Conservation (phyloP, 257 asterid species). For the Solanum peruvianum region DNA sequence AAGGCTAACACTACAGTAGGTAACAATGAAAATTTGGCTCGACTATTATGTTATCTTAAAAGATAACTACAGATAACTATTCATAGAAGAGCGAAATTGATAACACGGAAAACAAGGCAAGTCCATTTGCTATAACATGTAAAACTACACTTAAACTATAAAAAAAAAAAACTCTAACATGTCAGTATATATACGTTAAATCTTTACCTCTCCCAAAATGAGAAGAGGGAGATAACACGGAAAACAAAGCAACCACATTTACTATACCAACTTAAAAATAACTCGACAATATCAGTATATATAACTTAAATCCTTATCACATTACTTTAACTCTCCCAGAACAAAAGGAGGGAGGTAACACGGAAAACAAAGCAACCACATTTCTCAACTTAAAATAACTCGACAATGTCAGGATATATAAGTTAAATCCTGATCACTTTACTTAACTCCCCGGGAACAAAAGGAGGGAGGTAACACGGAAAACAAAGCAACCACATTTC, state of each 20-base stretch:
- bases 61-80: background rate
- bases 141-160: background rate
- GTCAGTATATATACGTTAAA: background rate
- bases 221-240: slow-evolving; percentile 48
- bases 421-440: background rate
- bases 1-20: background rate
- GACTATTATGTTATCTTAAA: background rate
- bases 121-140: background rate
- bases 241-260: background rate
- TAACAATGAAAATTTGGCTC: background rate
- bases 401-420: background rate
- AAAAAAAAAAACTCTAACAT: background rate
- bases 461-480: slow-evolving; percentile 49
- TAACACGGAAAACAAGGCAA: background rate
- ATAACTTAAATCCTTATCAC: slow-evolving; percentile 14
- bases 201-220: slow-evolving; percentile 41
- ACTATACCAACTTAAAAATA: background rate
- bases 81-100: background rate
- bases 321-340: slow-evolving; percentile 26
- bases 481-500: background rate
- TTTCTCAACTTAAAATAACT: background rate
- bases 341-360: slow-evolving; percentile 53
- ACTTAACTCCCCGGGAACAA: slow-evolving; percentile 54
- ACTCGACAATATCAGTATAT: background rate
- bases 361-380: background rate